Conservation (phyloP, 108 stramenopile genomes). For the Pseudonitzschia delicatissima region DNA sequence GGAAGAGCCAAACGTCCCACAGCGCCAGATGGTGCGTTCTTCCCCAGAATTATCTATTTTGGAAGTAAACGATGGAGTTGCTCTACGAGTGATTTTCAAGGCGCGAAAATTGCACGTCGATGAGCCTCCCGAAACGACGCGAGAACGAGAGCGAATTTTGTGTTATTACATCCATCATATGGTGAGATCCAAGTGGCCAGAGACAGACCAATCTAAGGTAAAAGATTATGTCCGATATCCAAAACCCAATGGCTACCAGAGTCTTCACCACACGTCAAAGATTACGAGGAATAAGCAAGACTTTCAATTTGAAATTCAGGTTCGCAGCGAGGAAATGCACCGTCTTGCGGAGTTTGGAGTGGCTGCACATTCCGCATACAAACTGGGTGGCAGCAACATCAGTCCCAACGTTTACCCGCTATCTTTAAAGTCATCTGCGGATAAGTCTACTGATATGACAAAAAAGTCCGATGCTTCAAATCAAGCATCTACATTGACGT, state of each 20-base stretch:
- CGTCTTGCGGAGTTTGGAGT: conserved; percentile 80
- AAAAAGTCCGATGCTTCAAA: no score
- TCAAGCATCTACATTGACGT: no score
- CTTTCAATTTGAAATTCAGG: conserved; percentile 85
- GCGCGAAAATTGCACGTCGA: conserved; percentile 32
- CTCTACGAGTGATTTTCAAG: conserved; percentile 63
- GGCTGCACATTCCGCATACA: conserved; percentile 88
- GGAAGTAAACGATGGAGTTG: conserved; percentile 65
- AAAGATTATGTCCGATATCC: conserved; percentile 88
- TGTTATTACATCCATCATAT: conserved; percentile 71
- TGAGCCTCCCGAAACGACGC: conserved; percentile 44
- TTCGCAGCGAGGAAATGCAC: conserved; percentile 88
- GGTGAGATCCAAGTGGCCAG: conserved; percentile 58
- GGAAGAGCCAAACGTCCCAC: no score
- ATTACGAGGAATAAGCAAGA: conserved; percentile 45
- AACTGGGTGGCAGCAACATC: conserved; percentile 31
- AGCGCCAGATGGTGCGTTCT: conserved; percentile 9
- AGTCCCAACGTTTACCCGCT: not conserved
- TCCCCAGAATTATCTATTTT: conserved; percentile 17
- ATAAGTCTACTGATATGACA: no score
- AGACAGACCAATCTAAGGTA: conserved; percentile 34
- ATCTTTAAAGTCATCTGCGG: not conserved
- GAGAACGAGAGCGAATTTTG: conserved; percentile 56
- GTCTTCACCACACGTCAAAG: conserved; percentile 81
- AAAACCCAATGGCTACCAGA: conserved; percentile 92